Base-by-base conservation (phyloP, 1,139 yeast species). In the Candida dubliniensis region DNA sequence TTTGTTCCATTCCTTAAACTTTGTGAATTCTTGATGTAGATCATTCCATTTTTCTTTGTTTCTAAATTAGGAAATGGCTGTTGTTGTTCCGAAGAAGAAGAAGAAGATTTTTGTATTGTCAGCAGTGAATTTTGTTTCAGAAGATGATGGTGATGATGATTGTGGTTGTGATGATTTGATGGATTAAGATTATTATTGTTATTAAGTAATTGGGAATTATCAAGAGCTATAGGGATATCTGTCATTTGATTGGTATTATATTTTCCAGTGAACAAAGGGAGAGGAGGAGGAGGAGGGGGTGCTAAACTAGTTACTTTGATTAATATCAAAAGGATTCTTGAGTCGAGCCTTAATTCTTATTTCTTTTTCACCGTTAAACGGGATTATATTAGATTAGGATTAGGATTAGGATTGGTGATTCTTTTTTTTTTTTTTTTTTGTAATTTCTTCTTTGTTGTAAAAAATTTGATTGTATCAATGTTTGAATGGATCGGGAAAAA, bases 31-130 rank as follows among this genome's bases (percentile, higher is more conserved):
- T 47, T 49, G n/a, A 44, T 38, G 27, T 43, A 40, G 4, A 44
- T 29, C n/a, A 45, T 10, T 12, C 47, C 50, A 35, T 42, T 44
- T 34, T 45, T 48, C 35, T 43, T 44, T 9, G 33, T 29, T 13
- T 49, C 51, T 11, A 49, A 32, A 37, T 40, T 45, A 5, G 53
- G 53, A 27, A 48, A 48, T 13, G 51, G 51, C 30, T 45, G 45
- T 10, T 29, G 34, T 11, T 31, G 4, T 23, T 13, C 30, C 14
- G 23, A 18, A 18, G 5, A 18, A 18, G 23, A 18, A 15, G 41
- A 8, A 15, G 41, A 12, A 7, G 36, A 15, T 36, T 34, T 18
- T 37, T 39, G n/a, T 37, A 32, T 15, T 18, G 23, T 18, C 23
- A 4, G 23, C 23, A 18, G 23, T 18, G 23, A 18, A 5, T 34